Evolutionary conservation across 2,329 filamentous ascomycete genomes (phyloP).

Genomic region (Pseudocercospora fijiensis): DNA sequence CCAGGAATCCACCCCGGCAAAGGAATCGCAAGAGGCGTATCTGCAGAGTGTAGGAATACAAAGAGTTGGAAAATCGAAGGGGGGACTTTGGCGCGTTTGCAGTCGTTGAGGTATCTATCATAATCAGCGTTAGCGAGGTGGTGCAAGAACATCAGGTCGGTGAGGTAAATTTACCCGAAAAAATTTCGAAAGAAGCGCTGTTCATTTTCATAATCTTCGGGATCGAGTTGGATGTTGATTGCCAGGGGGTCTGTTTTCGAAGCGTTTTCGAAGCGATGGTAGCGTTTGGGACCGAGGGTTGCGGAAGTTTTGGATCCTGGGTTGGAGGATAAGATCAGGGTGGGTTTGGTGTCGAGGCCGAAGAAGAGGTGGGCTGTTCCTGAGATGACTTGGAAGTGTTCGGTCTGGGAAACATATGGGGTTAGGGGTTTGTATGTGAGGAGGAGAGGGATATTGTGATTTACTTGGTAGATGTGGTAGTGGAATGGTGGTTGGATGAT

Average conservation of each 20-base stretch:
- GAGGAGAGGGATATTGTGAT: not conserved
- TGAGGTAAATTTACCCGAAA: slow-evolving; percentile 20
- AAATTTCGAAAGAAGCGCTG: slow-evolving; percentile 27
- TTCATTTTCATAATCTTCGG: slow-evolving; percentile 29
- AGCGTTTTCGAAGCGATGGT: slow-evolving; percentile 28
- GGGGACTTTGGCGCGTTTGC: slow-evolving; percentile 19
- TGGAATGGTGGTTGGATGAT: slow-evolving; percentile 29
- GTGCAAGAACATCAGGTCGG: not conserved
- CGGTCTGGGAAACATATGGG: slow-evolving; percentile 7
- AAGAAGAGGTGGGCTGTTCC: slow-evolving; percentile 26
- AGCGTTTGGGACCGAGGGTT: slow-evolving; percentile 21
- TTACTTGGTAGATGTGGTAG: slow-evolving; percentile 28
- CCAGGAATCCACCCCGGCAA: slow-evolving; percentile 16
- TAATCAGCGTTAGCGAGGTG: not conserved
- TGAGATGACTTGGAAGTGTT: slow-evolving; percentile 23
- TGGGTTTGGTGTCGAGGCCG: slow-evolving; percentile 22
- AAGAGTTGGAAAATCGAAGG: slow-evolving; percentile 28
- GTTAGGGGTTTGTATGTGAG: not conserved
- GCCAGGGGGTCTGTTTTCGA: slow-evolving; percentile 19
- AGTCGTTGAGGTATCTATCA: slow-evolving; percentile 22
- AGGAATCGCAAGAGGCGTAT: slow-evolving; percentile 26
- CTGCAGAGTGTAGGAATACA: slow-evolving; percentile 26
- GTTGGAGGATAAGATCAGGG: slow-evolving; percentile 11
- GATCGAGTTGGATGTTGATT: slow-evolving; percentile 27
- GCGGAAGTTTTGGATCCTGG: slow-evolving; percentile 15